Evolutionary conservation across 306 rosid genomes (phyloP).

Genomic region (Trifolium repens): DNA sequence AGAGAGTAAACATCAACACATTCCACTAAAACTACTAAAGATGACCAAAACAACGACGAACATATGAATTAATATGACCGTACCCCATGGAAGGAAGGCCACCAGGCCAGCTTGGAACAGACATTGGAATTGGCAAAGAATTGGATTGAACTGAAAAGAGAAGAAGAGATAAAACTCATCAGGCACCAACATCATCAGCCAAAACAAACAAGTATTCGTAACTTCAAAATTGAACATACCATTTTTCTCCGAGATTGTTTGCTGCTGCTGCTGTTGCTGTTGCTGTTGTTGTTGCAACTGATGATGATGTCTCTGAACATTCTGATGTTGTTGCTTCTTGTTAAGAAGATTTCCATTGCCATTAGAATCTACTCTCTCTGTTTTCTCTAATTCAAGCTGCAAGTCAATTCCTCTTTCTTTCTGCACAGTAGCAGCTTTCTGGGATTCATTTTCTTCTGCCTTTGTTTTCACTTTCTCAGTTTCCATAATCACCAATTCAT

Average conservation of each 20-base stretch:
- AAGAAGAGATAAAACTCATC: conserved; percentile 26
- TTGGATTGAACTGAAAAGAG: conserved; percentile 60
- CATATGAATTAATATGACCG: conserved; percentile 41
- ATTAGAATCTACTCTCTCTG: conserved; percentile 60
- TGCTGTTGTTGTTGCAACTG: conserved; percentile 46
- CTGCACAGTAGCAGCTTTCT: conserved; percentile 42
- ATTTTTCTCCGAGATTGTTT: conserved; percentile 54
- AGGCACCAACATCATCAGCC: conserved; percentile 24
- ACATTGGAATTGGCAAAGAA: conserved; percentile 72
- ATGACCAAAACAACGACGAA: conserved; percentile 22
- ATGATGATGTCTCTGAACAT: conserved; percentile 45
- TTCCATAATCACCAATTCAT: conserved; percentile 56
- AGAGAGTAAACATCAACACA: conserved; percentile 49
- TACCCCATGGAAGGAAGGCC: conserved; percentile 96
- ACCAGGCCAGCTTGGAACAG: conserved; percentile 85
- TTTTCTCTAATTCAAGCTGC: conserved; percentile 78
- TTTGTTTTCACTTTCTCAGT: conserved; percentile 50
- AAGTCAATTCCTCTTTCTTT: conserved; percentile 69
- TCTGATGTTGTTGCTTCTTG: conserved; percentile 56
- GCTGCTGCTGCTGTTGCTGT: conserved; percentile 44
- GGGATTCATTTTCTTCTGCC: conserved; percentile 58
- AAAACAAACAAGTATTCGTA: too few relatives aligned
- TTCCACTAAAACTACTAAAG: neutral
- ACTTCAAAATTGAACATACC: conserved; percentile 48
- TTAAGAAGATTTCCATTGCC: conserved; percentile 43